phyloP scores from a whole-genome alignment of 805 yeast genomes.

The Lipomyces kockii region DNA sequence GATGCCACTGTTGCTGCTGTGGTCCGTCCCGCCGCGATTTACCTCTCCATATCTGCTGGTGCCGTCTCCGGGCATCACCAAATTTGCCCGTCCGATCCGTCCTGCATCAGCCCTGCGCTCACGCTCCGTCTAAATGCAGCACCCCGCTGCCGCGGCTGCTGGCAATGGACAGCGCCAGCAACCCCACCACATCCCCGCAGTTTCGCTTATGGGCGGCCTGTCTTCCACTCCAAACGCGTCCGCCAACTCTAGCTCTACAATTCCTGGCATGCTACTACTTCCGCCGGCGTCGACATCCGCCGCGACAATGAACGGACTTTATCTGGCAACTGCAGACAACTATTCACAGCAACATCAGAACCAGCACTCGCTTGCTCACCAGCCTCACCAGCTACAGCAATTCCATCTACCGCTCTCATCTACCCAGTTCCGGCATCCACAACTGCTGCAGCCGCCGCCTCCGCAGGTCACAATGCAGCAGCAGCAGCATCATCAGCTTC shows the following conservation, averaged over 20 bases:
- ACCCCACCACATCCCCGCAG: constrained; percentile 2
- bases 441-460: constrained; percentile 17
- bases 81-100: background rate
- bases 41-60: background rate
- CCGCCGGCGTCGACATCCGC: background rate
- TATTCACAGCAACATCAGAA: constrained; percentile 13
- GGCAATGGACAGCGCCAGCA: constrained; percentile 20
- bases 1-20: background rate
- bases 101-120: background rate
- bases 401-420: constrained; percentile 2
- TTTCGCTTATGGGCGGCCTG: background rate
- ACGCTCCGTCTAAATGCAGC: background rate
- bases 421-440: constrained; percentile 12
- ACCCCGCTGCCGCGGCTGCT: background rate
- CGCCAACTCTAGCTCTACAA: background rate
- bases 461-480: constrained; percentile 6
- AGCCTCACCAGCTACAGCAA: constrained; percentile 25
- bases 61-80: background rate
- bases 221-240: background rate
- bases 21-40: background rate
- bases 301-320: background rate
- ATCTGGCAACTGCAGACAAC: background rate
- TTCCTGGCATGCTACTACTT: background rate
- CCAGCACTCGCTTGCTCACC: constrained; percentile 13
- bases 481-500: background rate